Base-by-base conservation (phyloP, 768 basidiomycete species). In the Multifurca ochricompacta region DNA sequence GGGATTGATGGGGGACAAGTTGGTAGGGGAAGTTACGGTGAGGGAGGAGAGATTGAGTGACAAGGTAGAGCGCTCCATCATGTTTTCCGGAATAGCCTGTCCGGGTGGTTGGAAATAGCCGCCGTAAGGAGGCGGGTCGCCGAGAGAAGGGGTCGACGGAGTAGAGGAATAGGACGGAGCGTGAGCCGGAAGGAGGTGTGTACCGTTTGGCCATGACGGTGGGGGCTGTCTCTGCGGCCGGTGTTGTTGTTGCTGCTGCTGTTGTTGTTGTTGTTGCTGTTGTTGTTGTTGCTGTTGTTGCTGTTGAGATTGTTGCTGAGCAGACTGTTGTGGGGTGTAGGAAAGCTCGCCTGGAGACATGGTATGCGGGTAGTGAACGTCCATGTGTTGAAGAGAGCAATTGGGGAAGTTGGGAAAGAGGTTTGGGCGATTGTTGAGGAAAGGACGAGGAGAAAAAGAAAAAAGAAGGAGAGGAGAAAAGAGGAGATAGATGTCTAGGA, bases 41-140 rank as follows among this genome's bases (percentile, higher is more conserved):
- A 88, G 76, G 1, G 77, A 74, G 23, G 80, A 80, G 53, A 89
- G 73, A 65, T 87, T 88, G 65, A 88, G 77, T 28, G 82, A 79
- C 40, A 87, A 73, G 1, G 72, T 65, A 32, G 75, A 68, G 47
- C 64, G 60, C 51, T 67, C 67, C 37, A 58, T 51, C 48, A 62
- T 52, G 34, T 66, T 35, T 63, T 65, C 35, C 58, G 60, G 57
- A 39, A 62, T 36, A 42, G 48, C 52, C 54, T 65, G 62, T 39
- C 42, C 31, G 21, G 63, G 59, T 30, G 59, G 41, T 45, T 49
- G 48, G 58, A 50, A 54, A 48, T 63, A 64, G 9, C 59, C 58
- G 10, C 50, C 51, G 23, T 60, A 60, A 8, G 49, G 63, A 45
- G 51, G 60, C 27, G 51, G 61, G 36, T 64, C 63, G 8, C 53